Base-by-base conservation (phyloP, 2,329 filamentous ascomycete species). In the Aureobasidium sp. region DNA sequence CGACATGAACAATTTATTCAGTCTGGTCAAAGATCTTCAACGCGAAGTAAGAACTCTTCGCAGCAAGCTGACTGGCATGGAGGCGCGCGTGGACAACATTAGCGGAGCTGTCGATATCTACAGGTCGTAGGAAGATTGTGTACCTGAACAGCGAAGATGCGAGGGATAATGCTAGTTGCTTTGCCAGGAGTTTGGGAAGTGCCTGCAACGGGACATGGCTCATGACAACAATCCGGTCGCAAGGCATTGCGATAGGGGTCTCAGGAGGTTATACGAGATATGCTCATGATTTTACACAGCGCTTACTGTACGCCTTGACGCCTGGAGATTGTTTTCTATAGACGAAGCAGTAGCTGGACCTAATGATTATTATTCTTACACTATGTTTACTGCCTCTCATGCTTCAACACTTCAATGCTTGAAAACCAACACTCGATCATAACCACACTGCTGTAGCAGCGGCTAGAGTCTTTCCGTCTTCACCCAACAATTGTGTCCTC, bases 391-490 rank as follows among this genome's bases (percentile, higher is more conserved):
- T 2, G 5, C n/a, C 2, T 11, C 17, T 9, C 15, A 19, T 4
- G 12, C 19, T 22, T 12, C 7, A 15, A 22, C 11, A 15, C 33
- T 35, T 40, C 17, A n/a, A 4, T 19, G 12, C 2, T 29, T 14
- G 24, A 24, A 5, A 47, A 9, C 1, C 4, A 8, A 29, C 4
- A 11, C 24, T 1, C 24, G 5, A 19, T 54, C 50, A 54, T 9
- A 73, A 57, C 71, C 70, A 73, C 1, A 73, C 70, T 29, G 71
- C 69, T 29, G 71, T 73, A 19, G 71, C 70, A 61, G 70, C 67
- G 27, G 68, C 66, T 6, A 72, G 66, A 5, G 69, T 63, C 24
- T 69, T 66, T 2, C 68, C 71, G 17, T 69, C 67, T 15, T 70
- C 70, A 9, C 67, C 69, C 65, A 68, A 68, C 12, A 72, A 47